phyloP scores from a whole-genome alignment of 2,329 filamentous ascomycete species.

The Gliomastix tumulicola region DNA sequence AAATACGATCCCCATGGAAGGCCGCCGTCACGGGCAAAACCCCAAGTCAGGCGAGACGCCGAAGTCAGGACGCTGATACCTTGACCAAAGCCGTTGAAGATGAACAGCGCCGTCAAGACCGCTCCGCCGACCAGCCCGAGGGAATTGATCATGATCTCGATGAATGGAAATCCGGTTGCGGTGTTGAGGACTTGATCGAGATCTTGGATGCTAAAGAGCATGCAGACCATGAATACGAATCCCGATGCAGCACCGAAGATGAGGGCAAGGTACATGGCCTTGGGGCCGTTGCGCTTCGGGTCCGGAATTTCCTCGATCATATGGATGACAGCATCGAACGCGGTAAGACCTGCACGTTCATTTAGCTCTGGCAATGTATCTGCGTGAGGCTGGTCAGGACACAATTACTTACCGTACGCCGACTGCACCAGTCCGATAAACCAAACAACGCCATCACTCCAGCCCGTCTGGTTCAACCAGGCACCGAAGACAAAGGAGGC shows the following conservation, averaged over 20 bases:
- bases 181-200: constrained; percentile 31
- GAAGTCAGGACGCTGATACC: constrained; percentile 44
- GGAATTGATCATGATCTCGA: constrained; percentile 33
- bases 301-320: constrained; percentile 50
- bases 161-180: constrained; percentile 35
- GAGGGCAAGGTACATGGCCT: constrained; percentile 45
- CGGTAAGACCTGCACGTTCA: constrained; percentile 28
- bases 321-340: constrained; percentile 52
- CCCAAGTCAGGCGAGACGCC: constrained; percentile 44
- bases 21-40: constrained; percentile 46
- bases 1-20: constrained; percentile 38
- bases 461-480: constrained; percentile 40
- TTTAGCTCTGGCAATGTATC: background rate
- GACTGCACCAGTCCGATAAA: constrained; percentile 50
- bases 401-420: constrained; percentile 36
- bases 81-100: constrained; percentile 48
- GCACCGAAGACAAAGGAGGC: constrained; percentile 43
- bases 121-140: constrained; percentile 28
- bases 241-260: constrained; percentile 39
- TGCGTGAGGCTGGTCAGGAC: background rate
- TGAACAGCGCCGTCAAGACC: constrained; percentile 42
- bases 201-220: constrained; percentile 41
- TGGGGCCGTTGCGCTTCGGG: constrained; percentile 41
- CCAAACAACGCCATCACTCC: constrained; percentile 48
- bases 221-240: constrained; percentile 44